Evolutionary conservation across 345 rosid genomes (phyloP).

Genomic region (Turnera subulata): DNA sequence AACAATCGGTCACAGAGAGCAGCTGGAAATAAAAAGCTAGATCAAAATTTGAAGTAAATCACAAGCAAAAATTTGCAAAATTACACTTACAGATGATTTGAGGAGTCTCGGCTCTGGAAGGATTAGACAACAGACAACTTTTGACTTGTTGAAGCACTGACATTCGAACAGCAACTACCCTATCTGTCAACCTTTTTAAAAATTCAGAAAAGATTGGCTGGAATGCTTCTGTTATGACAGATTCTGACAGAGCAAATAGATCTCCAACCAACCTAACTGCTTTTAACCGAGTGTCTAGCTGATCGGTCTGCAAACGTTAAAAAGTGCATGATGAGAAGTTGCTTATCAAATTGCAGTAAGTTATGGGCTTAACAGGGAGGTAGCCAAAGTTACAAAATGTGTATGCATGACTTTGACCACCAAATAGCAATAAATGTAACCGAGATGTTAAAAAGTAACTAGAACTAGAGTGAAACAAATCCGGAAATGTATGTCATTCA

Average conservation of each 20-base stretch:
- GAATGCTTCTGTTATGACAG: slow-evolving; percentile 57
- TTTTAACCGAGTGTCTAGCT: slow-evolving; percentile 77
- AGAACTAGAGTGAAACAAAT: not conserved
- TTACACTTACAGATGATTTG: slow-evolving; percentile 62
- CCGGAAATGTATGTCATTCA: slow-evolving; percentile 10
- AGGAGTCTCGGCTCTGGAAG: slow-evolving; percentile 69
- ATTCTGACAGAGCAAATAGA: slow-evolving; percentile 74
- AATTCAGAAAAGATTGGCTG: slow-evolving; percentile 85
- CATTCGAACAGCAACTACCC: slow-evolving; percentile 81
- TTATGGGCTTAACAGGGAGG: not conserved
- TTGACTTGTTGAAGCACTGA: slow-evolving; percentile 81
- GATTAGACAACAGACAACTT: slow-evolving; percentile 71
- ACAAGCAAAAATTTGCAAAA: slow-evolving; percentile 16
- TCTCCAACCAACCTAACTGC: slow-evolving; percentile 88
- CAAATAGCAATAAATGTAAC: not conserved
- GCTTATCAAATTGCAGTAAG: slow-evolving; percentile 1
- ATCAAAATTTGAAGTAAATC: slow-evolving; percentile 17
- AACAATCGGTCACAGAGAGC: slow-evolving; percentile 91
- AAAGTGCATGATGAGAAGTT: slow-evolving; percentile 22
- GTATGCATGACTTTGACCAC: not conserved
- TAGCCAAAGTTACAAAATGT: not conserved
- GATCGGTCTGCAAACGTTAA: slow-evolving; percentile 66
- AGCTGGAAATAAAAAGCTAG: slow-evolving; percentile 44
- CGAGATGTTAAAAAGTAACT: not conserved
- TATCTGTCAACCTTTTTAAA: slow-evolving; percentile 89